These are phyloP conservation scores for Phialocephala subalpina DNA, from an alignment of 2,329 filamentous ascomycete genomes.

Conservation along the genomic window DNA sequence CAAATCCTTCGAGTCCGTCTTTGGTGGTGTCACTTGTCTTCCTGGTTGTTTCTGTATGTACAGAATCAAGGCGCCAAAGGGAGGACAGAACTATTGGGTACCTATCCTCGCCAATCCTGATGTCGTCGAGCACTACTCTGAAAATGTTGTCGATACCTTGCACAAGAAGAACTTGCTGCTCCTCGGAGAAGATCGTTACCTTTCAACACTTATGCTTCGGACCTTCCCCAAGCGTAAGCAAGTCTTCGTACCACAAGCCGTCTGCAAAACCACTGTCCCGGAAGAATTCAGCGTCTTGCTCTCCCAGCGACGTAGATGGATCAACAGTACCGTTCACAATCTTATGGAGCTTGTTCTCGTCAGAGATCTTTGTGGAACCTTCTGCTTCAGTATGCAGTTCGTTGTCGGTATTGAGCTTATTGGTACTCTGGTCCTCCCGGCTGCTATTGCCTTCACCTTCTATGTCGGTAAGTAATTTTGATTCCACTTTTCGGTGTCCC, in stretches of 20 bases:
- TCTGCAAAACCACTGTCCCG: slow-evolving; percentile 98
- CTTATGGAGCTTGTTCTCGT: slow-evolving; percentile 97
- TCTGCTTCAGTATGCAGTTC: slow-evolving; percentile 99
- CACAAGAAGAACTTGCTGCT: slow-evolving; percentile 97
- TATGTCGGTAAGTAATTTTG: slow-evolving; percentile 79
- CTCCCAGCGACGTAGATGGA: slow-evolving; percentile 96
- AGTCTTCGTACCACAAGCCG: slow-evolving; percentile 96
- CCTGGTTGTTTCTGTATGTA: slow-evolving; percentile 99
- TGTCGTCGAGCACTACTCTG: slow-evolving; percentile 98
- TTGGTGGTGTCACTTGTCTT: slow-evolving; percentile 98
- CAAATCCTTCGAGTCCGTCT: slow-evolving; percentile 98
- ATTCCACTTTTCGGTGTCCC: not conserved
- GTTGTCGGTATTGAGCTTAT: slow-evolving; percentile 95
- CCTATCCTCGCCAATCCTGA: slow-evolving; percentile 98
- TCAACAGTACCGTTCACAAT: slow-evolving; percentile 99
- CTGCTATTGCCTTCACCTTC: slow-evolving; percentile 95
- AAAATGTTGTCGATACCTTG: slow-evolving; percentile 97
- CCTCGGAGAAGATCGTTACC: slow-evolving; percentile 91
- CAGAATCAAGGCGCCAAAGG: slow-evolving; percentile 98
- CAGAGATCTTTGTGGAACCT: slow-evolving; percentile 94
- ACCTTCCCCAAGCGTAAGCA: slow-evolving; percentile 99
- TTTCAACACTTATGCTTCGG: slow-evolving; percentile 96
- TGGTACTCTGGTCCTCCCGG: slow-evolving; percentile 92
- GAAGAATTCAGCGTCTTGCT: slow-evolving; percentile 91
- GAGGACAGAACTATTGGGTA: slow-evolving; percentile 99